Evolutionary conservation across 192 early-diverging fungal genomes (phyloP).

Genomic region (Helicostylum pulchrum): DNA sequence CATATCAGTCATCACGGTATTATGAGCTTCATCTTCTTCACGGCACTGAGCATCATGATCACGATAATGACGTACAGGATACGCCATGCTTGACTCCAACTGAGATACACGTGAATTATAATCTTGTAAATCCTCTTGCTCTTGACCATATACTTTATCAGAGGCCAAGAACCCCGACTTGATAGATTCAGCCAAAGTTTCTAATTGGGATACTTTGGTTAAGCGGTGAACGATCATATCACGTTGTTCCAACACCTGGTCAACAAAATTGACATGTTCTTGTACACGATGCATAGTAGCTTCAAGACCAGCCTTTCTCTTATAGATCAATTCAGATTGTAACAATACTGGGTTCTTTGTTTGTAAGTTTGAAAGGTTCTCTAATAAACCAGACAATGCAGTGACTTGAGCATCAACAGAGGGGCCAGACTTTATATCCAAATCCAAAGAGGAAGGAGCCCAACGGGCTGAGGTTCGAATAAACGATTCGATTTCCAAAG

Average conservation of each 20-base stretch:
- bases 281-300: not conserved
- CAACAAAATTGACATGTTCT: slow-evolving; percentile 9
- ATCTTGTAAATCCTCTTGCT: not conserved
- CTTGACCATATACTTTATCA: not conserved
- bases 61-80: slow-evolving; percentile 6
- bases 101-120: slow-evolving; percentile 1
- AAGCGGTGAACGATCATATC: slow-evolving; percentile 5
- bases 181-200: slow-evolving; percentile 14
- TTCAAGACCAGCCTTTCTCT: not conserved
- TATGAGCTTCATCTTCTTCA: slow-evolving; percentile 13
- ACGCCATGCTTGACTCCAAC: not conserved
- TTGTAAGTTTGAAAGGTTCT: too few species aligned
- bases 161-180: slow-evolving; percentile 14
- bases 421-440: too few species aligned
- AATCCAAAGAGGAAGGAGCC: too few species aligned
- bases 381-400: too few species aligned
- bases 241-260: slow-evolving; percentile 15
- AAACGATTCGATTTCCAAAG: slow-evolving; percentile 1
- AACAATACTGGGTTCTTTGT: not conserved
- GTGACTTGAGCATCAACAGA: too few species aligned
- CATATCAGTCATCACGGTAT: slow-evolving; percentile 14
- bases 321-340: not conserved
- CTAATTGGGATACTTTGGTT: not conserved
- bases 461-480: not conserved
- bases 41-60: not conserved